phyloP scores from a whole-genome alignment of 768 basidiomycete species.

The Phanerochaete sordida region DNA sequence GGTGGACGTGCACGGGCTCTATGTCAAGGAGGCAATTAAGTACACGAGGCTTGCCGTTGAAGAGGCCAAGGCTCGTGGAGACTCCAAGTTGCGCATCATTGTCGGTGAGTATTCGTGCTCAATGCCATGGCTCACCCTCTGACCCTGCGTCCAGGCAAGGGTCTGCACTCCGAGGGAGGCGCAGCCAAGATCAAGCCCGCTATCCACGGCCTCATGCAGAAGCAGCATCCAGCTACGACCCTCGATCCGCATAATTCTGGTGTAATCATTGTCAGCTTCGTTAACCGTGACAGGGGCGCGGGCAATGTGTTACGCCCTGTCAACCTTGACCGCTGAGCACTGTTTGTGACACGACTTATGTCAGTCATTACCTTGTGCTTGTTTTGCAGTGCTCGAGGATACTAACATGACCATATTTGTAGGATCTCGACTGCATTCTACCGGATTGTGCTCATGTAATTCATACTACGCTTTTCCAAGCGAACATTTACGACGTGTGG shows the following conservation, averaged over 20 bases:
- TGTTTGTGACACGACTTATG: constrained; percentile 61
- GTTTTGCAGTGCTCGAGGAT: too few species aligned
- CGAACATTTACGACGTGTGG: too few species aligned
- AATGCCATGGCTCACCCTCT: too few species aligned
- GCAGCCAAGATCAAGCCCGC: constrained; percentile 90
- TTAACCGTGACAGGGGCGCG: constrained; percentile 34
- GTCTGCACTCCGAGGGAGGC: constrained; percentile 74
- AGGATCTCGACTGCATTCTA: too few species aligned
- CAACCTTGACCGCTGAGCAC: constrained; percentile 53
- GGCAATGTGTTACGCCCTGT: constrained; percentile 47
- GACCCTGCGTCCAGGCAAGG: constrained; percentile 56
- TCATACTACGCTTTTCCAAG: too few species aligned
- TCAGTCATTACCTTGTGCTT: constrained; percentile 28
- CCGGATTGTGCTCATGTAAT: too few species aligned
- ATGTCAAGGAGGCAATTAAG: constrained; percentile 87
- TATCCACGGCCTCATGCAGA: constrained; percentile 81
- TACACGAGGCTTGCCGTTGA: constrained; percentile 68
- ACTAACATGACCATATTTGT: neutral
- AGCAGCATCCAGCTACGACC: constrained; percentile 70
- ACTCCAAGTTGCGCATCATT: constrained; percentile 70
- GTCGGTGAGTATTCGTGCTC: constrained; percentile 57
- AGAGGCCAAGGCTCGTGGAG: constrained; percentile 59
- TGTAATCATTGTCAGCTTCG: constrained; percentile 76
- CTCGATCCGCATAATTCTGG: constrained; percentile 81
- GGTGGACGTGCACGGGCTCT: constrained; percentile 88